Evolutionary conservation across 441 rosid species (phyloP).

Genomic region (Populus tomentosa): DNA sequence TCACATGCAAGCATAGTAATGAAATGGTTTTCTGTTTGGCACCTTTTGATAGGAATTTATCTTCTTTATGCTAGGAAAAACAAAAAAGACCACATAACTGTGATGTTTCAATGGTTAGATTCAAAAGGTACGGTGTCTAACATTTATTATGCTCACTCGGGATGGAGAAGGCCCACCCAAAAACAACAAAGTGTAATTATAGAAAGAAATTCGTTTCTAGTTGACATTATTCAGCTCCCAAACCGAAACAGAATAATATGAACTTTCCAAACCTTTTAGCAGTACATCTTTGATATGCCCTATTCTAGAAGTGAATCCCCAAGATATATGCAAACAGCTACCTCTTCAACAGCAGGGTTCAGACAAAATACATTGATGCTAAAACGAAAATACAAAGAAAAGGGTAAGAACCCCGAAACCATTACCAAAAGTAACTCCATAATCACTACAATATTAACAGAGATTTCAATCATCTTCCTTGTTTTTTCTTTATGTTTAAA

Average conservation of each 20-base stretch:
- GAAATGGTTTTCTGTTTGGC: background rate
- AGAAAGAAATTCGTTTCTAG: background rate
- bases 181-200: background rate
- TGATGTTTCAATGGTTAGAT: background rate
- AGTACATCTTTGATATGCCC: background rate
- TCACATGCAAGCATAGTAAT: background rate
- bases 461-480: slow-evolving; percentile 1
- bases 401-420: background rate
- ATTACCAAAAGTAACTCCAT: background rate
- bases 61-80: background rate
- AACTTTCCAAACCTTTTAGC: background rate
- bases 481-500: background rate
- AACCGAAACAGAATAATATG: background rate
- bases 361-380: background rate
- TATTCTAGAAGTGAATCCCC: background rate
- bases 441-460: background rate
- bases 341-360: background rate
- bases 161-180: background rate
- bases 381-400: background rate
- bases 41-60: background rate
- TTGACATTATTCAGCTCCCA: background rate
- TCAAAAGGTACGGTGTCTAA: background rate
- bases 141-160: background rate
- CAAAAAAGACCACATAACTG: background rate
- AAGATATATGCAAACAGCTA: background rate